Conservation (phyloP, 805 yeast genomes). For the Candida sakaeoensis region DNA sequence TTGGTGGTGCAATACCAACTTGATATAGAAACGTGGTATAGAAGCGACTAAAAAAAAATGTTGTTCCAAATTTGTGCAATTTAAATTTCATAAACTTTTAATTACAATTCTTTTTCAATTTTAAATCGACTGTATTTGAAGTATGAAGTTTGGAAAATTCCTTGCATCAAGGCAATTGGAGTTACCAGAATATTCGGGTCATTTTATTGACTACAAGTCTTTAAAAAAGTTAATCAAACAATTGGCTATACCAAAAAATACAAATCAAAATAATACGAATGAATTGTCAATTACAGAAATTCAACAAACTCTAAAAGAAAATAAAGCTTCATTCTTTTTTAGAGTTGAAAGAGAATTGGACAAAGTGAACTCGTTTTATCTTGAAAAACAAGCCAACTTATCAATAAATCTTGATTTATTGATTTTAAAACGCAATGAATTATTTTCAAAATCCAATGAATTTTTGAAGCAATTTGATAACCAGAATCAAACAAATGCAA, state of each 20-base stretch:
- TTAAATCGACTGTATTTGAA: background rate
- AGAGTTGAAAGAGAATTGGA: conserved; percentile 91
- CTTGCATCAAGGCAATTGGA: conserved; percentile 92
- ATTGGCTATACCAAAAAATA: conserved; percentile 47
- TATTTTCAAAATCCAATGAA: conserved; percentile 25
- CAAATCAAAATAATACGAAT: conserved; percentile 6
- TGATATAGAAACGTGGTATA: background rate
- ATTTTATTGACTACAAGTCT: conserved; percentile 92
- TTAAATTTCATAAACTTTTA: background rate
- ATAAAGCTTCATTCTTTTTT: conserved; percentile 86
- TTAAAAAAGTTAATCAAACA: conserved; percentile 87
- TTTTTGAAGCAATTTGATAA: conserved; percentile 8
- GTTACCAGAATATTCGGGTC: conserved; percentile 90
- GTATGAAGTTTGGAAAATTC: conserved; percentile 90
- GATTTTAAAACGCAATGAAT: conserved; percentile 61
- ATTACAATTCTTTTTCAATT: background rate
- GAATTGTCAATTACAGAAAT: conserved; percentile 18
- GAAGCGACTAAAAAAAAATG: background rate
- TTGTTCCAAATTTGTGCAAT: background rate
- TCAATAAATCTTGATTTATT: conserved; percentile 74
- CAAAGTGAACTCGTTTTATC: conserved; percentile 87
- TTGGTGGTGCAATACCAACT: background rate
- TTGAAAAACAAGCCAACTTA: conserved; percentile 87
- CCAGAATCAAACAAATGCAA: conserved; percentile 13
- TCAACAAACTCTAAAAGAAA: conserved; percentile 65